Conservation (phyloP, 345 rosid species). For the Dipteronia sinensis region DNA sequence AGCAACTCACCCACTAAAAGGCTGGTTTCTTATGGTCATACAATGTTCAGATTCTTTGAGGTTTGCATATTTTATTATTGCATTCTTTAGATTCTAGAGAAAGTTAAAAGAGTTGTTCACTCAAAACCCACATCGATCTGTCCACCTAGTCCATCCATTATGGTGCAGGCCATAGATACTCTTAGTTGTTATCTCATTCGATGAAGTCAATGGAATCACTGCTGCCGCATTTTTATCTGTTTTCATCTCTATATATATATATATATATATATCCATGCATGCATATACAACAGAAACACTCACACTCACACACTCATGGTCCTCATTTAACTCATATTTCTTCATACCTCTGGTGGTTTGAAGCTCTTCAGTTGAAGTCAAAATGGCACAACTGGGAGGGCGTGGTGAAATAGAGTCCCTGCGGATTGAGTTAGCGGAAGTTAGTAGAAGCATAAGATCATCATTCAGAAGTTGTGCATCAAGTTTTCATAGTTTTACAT, state of each 20-base stretch:
- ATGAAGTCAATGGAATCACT: slow-evolving; percentile 1
- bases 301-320: background rate
- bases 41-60: background rate
- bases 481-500: slow-evolving; percentile 16
- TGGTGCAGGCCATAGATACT: background rate
- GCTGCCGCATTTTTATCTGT: background rate
- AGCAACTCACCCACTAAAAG: background rate
- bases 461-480: slow-evolving; percentile 35
- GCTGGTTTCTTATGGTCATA: background rate
- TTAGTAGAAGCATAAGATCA: slow-evolving; percentile 44
- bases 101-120: background rate
- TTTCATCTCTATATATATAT: no score
- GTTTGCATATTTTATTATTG: background rate
- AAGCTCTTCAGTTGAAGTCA: background rate
- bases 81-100: background rate
- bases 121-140: background rate
- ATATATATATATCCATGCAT: background rate
- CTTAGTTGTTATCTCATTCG: background rate
- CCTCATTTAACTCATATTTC: background rate
- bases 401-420: slow-evolving; percentile 38
- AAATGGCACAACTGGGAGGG: slow-evolving; percentile 36
- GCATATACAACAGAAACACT: background rate
- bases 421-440: slow-evolving; percentile 39
- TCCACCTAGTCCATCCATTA: background rate
- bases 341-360: background rate